A percentile compares a stretch with the other conserved stretches of the same genome.
These are phyloP conservation scores for Lepidium didymum DNA, from an alignment of 345 rosid species.

Conservation along the genomic window DNA sequence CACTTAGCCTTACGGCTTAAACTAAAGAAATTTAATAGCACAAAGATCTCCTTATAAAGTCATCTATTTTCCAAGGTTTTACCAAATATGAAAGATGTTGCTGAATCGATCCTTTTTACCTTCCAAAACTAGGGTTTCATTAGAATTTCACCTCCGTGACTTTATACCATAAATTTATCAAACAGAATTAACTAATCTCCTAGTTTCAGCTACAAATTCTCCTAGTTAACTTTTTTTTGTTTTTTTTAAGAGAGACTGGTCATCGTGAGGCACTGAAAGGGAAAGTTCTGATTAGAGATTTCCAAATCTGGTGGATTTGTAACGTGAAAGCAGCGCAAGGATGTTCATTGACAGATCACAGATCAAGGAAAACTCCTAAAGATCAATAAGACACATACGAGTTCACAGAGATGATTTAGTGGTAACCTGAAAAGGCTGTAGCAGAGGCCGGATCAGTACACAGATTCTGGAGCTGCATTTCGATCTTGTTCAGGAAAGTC, in stretches of 20 bases:
- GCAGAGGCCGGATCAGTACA: too few relatives aligned
- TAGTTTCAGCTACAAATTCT: not conserved
- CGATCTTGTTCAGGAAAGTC: too few relatives aligned
- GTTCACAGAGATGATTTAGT: too few relatives aligned
- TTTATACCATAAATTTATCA: not conserved
- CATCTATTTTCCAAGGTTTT: not conserved
- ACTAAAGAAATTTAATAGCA: conserved; percentile 9
- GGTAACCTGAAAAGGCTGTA: too few relatives aligned
- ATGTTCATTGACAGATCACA: conserved; percentile 12
- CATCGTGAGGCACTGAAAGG: conserved; percentile 10
- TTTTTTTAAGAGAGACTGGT: not conserved
- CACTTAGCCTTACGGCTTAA: not conserved
- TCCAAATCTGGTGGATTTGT: conserved; percentile 10
- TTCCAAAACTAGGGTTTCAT: conserved; percentile 12
- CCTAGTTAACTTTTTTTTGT: too few relatives aligned
- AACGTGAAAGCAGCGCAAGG: conserved; percentile 6
- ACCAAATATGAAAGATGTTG: not conserved
- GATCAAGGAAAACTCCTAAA: conserved; percentile 9
- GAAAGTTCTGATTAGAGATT: not conserved
- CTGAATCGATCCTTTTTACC: not conserved
- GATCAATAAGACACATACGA: too few relatives aligned
- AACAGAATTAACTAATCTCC: not conserved
- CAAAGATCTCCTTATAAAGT: conserved; percentile 19
- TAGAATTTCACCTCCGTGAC: not conserved
- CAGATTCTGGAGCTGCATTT: too few relatives aligned